A percentile compares a stretch with the other conserved stretches of the same genome.
Evolutionary conservation across 2,329 filamentous ascomycete genomes (phyloP).

Genomic region (Cladosporium sp.): DNA sequence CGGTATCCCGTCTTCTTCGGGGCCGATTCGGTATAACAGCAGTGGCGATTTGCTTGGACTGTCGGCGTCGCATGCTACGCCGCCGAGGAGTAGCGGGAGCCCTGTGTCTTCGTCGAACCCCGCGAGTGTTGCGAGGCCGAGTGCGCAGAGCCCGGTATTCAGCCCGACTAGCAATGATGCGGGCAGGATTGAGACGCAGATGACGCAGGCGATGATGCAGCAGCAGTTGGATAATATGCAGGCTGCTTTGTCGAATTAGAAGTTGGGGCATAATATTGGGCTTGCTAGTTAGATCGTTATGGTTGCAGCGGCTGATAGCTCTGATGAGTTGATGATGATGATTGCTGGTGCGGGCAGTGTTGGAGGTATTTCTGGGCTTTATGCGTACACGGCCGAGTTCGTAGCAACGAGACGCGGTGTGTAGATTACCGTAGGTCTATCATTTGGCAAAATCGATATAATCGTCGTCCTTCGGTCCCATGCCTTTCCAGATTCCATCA

Average conservation of each 20-base stretch:
- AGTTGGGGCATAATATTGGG: constrained; percentile 20
- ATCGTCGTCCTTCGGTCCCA: constrained; percentile 50
- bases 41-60: not conserved
- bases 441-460: constrained; percentile 26
- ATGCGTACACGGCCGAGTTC: not conserved
- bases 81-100: constrained; percentile 11
- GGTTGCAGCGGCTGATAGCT: not conserved
- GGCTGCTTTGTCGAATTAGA: constrained; percentile 30
- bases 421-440: not conserved
- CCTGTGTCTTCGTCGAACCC: not conserved
- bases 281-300: constrained; percentile 23
- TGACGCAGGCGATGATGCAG: constrained; percentile 30
- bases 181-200: constrained; percentile 21
- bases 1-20: constrained; percentile 5
- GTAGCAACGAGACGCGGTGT: not conserved
- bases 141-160: constrained; percentile 23
- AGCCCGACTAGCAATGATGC: constrained; percentile 28
- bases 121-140: not conserved
- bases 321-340: too few relatives aligned
- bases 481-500: constrained; percentile 51
- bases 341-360: not conserved
- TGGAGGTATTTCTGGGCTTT: not conserved
- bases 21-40: constrained; percentile 16
- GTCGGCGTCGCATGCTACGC: not conserved
- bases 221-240: constrained; percentile 34